These are phyloP conservation scores for Tephrocybe sp. DNA, from an alignment of 768 basidiomycete genomes.

Conservation along the genomic window DNA sequence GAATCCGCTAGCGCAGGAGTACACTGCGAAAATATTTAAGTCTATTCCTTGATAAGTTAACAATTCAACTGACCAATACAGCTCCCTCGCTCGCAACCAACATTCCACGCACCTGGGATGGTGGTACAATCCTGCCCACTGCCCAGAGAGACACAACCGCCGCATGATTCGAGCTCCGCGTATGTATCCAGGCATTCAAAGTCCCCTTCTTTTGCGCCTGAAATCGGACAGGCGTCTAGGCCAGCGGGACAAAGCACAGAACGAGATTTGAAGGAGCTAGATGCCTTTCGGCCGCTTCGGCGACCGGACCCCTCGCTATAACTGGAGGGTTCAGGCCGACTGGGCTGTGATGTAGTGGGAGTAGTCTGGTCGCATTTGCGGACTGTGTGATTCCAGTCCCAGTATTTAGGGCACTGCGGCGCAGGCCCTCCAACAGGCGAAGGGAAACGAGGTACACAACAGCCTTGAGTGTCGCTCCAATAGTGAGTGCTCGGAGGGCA, in stretches of 20 bases:
- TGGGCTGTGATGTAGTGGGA: constrained; percentile 28
- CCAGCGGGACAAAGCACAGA: constrained; percentile 48
- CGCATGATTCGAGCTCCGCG: constrained; percentile 68
- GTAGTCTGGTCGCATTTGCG: constrained; percentile 37
- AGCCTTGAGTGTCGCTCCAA: constrained; percentile 44
- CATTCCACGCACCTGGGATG: constrained; percentile 64
- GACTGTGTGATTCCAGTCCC: constrained; percentile 41
- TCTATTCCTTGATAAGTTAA: not conserved
- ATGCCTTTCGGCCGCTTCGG: constrained; percentile 19
- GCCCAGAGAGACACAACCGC: constrained; percentile 66
- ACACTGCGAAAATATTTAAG: constrained; percentile 31
- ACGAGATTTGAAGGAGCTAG: constrained; percentile 31
- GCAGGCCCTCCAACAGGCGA: constrained; percentile 34
- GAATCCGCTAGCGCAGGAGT: constrained; percentile 49
- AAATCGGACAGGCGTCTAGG: constrained; percentile 56
- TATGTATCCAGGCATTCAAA: constrained; percentile 65
- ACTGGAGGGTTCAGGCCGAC: constrained; percentile 35
- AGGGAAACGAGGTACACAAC: constrained; percentile 51
- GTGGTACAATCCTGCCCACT: constrained; percentile 69
- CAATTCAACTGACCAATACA: constrained; percentile 46
- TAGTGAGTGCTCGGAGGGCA: constrained; percentile 48
- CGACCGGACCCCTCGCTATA: constrained; percentile 17
- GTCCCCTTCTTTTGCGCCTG: constrained; percentile 35
- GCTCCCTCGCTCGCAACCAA: constrained; percentile 58
- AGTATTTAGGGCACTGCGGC: constrained; percentile 48